Conservation (phyloP, 2,329 filamentous ascomycete species). For the Leptographium wingfieldii region DNA sequence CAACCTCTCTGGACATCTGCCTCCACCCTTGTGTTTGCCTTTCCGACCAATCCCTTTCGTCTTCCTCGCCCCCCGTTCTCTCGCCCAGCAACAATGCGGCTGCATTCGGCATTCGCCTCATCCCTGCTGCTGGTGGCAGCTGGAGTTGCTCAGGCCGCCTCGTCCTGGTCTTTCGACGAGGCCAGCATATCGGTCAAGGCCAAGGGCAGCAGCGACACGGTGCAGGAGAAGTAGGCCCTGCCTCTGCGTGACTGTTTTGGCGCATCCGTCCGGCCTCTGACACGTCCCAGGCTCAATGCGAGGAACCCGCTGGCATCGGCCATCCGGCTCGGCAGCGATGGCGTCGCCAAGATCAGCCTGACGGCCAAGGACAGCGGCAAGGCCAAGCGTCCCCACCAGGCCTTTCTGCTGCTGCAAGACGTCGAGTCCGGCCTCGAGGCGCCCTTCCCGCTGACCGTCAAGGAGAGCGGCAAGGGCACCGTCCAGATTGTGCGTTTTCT, state of each 20-base stretch:
- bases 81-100: slow-evolving; percentile 22
- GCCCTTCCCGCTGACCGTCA: slow-evolving; percentile 71
- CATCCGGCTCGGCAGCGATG: slow-evolving; percentile 51
- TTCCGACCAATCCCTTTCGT: background rate
- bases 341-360: slow-evolving; percentile 70
- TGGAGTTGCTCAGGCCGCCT: slow-evolving; percentile 37
- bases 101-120: slow-evolving; percentile 25
- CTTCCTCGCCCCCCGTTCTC: background rate
- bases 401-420: slow-evolving; percentile 76
- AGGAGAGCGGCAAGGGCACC: slow-evolving; percentile 76
- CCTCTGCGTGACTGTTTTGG: background rate
- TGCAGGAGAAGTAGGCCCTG: slow-evolving; percentile 49
- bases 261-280: too few relatives aligned
- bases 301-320: slow-evolving; percentile 49
- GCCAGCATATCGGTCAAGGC: slow-evolving; percentile 51
- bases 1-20: background rate
- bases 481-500: slow-evolving; percentile 61
- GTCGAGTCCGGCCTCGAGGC: slow-evolving; percentile 65
- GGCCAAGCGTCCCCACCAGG: slow-evolving; percentile 81
- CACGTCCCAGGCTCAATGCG: slow-evolving; percentile 38
- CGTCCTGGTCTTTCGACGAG: slow-evolving; percentile 63
- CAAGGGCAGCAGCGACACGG: slow-evolving; percentile 49
- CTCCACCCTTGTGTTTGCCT: background rate
- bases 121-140: slow-evolving; percentile 34
- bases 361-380: slow-evolving; percentile 69